Evolutionary conservation across 495 filamentous ascomycete species (phyloP), one percentile per base, ranked within the genome.

Genomic region (Parmelia sp.): DNA sequence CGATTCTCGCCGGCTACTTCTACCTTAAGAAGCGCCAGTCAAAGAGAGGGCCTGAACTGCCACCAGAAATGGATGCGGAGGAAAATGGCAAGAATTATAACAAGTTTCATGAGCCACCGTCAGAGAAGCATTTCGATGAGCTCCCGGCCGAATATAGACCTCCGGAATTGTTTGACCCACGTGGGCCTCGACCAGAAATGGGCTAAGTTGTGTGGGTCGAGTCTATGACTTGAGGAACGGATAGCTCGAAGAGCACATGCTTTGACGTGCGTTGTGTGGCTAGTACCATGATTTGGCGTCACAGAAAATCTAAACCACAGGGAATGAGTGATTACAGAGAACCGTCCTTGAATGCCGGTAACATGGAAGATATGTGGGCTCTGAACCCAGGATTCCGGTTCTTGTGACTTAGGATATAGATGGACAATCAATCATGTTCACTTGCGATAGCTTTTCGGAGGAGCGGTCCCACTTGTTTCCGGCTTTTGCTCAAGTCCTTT

Each of bases 391-490:
- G 7, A 7, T 17, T 53, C 14, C 31, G 27, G 49, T 33, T 12
- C 5, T 29, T 15, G 1, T 51, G 12, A 12, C 23, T 27, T 17
- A 14, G 15, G 25, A 29, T 6, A 15, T 10, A 17, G 17, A 49
- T 4, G 23, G 19, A 17, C 6, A 11, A 21, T 37, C n/a, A 36
- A 0, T 29, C 25, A 25, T 57, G 0, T 19, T 23, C 29, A 36
- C 40, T 17, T 31, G 39, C 56, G 64, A 91, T 81, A 27, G 80
- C 85, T 66, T 82, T 82, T 70, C 91, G 83, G 68, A 97, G 66
- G 74, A 96, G 75, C 37, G 93, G 93, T 39, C 88, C 92, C 49
- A 97, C 90, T 79, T 91, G 87, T 77, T 97, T 97, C 68, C 93
- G 79, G 74, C 92, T 96, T 64, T 84, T 79, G 57, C 81, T 79